A percentile compares a stretch with the other conserved stretches of the same genome.
Evolutionary conservation across 1,284 basidiomycete genomes (phyloP).

Genomic region (Sporisorium scitamineum): DNA sequence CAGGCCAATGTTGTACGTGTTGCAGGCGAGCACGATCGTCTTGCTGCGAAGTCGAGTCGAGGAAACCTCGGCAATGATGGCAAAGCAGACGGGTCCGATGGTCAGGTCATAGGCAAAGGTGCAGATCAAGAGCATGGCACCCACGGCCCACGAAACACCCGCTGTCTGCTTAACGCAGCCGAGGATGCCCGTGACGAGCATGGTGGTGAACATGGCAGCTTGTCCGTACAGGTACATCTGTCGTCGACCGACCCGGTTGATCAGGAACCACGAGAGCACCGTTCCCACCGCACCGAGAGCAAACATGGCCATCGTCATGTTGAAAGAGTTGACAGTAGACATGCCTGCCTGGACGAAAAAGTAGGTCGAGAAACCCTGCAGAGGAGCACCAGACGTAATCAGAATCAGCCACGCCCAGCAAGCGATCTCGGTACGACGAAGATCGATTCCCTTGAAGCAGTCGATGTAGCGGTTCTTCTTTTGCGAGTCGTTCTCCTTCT

Average conservation of each 20-base stretch:
- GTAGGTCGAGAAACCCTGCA: slow-evolving; percentile 67
- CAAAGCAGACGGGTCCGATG: slow-evolving; percentile 71
- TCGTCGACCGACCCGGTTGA: slow-evolving; percentile 70
- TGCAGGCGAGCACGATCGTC: slow-evolving; percentile 73
- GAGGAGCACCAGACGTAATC: slow-evolving; percentile 65
- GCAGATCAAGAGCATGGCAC: slow-evolving; percentile 71
- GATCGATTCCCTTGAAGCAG: slow-evolving; percentile 71
- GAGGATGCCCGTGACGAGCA: slow-evolving; percentile 72
- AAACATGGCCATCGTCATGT: slow-evolving; percentile 70
- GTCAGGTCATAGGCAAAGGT: slow-evolving; percentile 70
- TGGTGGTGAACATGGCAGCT: slow-evolving; percentile 65
- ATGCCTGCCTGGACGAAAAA: slow-evolving; percentile 72
- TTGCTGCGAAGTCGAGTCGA: slow-evolving; percentile 72
- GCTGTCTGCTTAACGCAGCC: slow-evolving; percentile 33
- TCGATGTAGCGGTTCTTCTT: slow-evolving; percentile 70
- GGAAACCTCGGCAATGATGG: slow-evolving; percentile 72
- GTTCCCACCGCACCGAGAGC: slow-evolving; percentile 70
- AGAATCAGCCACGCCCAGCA: slow-evolving; percentile 68
- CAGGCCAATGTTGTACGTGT: slow-evolving; percentile 69
- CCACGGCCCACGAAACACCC: slow-evolving; percentile 69
- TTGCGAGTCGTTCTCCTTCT: slow-evolving; percentile 66
- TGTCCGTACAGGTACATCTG: slow-evolving; percentile 72
- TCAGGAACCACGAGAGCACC: slow-evolving; percentile 70
- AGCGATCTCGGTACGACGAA: slow-evolving; percentile 71
- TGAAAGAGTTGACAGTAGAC: slow-evolving; percentile 67